phyloP scores from a whole-genome alignment of 805 yeast genomes.

The Metschnikowia lunata region DNA sequence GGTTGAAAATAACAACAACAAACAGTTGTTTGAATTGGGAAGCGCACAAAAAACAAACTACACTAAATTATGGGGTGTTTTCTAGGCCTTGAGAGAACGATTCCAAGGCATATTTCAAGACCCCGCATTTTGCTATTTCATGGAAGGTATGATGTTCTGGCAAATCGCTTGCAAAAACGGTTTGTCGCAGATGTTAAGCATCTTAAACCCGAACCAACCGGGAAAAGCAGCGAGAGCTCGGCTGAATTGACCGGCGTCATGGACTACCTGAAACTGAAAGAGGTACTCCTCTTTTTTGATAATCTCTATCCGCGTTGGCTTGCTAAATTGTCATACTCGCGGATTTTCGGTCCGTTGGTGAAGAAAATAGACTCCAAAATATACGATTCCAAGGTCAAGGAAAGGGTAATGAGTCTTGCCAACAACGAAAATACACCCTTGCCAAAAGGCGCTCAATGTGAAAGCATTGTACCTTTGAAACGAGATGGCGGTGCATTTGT shows the following conservation, averaged over 20 bases:
- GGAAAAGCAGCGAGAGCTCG: slow-evolving; percentile 28
- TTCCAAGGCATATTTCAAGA: too few species aligned
- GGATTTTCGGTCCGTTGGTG: slow-evolving; percentile 18
- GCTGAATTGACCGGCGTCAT: slow-evolving; percentile 40
- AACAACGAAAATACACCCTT: slow-evolving; percentile 22
- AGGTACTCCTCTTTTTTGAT: slow-evolving; percentile 35
- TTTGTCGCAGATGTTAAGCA: slow-evolving; percentile 24
- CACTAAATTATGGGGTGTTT: too few species aligned
- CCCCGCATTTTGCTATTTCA: too few species aligned
- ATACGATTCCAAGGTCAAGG: slow-evolving; percentile 17
- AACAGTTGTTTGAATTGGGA: too few species aligned
- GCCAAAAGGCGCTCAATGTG: slow-evolving; percentile 37
- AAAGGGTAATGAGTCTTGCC: slow-evolving; percentile 16
- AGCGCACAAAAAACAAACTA: too few species aligned
- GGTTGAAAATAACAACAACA: too few species aligned
- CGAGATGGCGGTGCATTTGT: slow-evolving; percentile 96
- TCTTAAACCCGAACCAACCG: slow-evolving; percentile 33
- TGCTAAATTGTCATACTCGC: slow-evolving; percentile 22
- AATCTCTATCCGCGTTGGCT: slow-evolving; percentile 30
- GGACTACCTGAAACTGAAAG: slow-evolving; percentile 27
- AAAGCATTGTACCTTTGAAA: slow-evolving; percentile 61
- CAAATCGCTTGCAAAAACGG: background rate
- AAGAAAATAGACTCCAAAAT: slow-evolving; percentile 14
- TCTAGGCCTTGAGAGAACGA: too few species aligned
- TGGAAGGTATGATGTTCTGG: too few species aligned